Evolutionary conservation across 1,284 basidiomycete genomes (phyloP).

Genomic region (Fomes fomentarius): DNA sequence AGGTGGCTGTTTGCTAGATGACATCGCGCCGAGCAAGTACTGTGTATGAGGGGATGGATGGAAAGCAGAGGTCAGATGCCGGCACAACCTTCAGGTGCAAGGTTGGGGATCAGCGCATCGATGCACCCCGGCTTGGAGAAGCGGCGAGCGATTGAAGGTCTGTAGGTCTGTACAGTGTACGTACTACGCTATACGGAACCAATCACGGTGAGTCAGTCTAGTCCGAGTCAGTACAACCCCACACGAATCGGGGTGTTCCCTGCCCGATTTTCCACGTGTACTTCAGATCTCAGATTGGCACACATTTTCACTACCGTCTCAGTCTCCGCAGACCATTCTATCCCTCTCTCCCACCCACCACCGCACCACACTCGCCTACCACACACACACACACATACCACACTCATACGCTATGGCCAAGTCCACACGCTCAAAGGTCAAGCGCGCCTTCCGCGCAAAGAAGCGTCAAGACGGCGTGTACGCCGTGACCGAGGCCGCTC

Average conservation of each 20-base stretch:
- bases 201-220: no score
- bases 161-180: no score
- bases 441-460: slow-evolving; percentile 82
- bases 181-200: no score
- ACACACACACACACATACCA: slow-evolving; percentile 13
- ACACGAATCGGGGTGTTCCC: background rate
- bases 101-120: no score
- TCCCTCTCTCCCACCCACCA: background rate
- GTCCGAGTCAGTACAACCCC: background rate
- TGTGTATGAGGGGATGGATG: no score
- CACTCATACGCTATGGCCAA: slow-evolving; percentile 98
- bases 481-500: slow-evolving; percentile 83
- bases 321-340: background rate
- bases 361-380: background rate
- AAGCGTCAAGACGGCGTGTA: slow-evolving; percentile 87
- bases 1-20: background rate
- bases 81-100: no score
- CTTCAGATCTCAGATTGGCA: slow-evolving; percentile 18
- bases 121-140: no score
- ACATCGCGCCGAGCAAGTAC: no score
- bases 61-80: no score
- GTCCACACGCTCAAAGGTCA: slow-evolving; percentile 88
- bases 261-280: slow-evolving; percentile 14
- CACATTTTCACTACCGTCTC: slow-evolving; percentile 15
- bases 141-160: no score